Percentiles rank a stretch among this genome's conserved stretches.
phyloP scores from a whole-genome alignment of 371 early-diverging fungal species.

The Mucor indicus region DNA sequence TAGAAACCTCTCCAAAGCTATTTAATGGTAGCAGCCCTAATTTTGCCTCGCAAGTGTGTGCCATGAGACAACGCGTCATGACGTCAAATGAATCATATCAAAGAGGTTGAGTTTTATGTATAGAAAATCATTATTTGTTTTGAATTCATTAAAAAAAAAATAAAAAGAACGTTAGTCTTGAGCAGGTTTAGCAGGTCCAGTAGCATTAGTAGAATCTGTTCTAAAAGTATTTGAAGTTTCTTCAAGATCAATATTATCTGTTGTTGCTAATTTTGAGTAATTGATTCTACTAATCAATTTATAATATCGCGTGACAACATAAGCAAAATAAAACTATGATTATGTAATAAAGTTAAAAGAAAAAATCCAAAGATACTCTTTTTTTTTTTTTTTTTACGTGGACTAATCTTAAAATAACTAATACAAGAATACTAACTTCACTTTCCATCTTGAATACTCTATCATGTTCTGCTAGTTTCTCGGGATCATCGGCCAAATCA shows the following conservation, averaged over 20 bases:
- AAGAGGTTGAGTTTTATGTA: constrained; percentile 9
- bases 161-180: constrained; percentile 5
- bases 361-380: not conserved
- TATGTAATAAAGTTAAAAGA: not conserved
- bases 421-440: constrained; percentile 38
- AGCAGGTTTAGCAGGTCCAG: constrained; percentile 1
- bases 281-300: constrained; percentile 17
- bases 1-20: constrained; percentile 5
- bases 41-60: constrained; percentile 31
- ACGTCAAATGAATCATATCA: constrained; percentile 26
- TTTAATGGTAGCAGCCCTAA: constrained; percentile 15
- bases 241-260: constrained; percentile 11
- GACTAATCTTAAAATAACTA: constrained; percentile 28
- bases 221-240: not conserved
- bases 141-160: not conserved
- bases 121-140: not conserved
- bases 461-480: constrained; percentile 25
- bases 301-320: constrained; percentile 38
- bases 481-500: constrained; percentile 29
- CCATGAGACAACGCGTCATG: constrained; percentile 29
- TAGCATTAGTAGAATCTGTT: not conserved
- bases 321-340: constrained; percentile 42
- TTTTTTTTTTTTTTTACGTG: constrained; percentile 30
- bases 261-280: constrained; percentile 24
- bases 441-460: constrained; percentile 33